phyloP scores from a whole-genome alignment of 2,329 filamentous ascomycete species.

The Dichotomopilus funicola region DNA sequence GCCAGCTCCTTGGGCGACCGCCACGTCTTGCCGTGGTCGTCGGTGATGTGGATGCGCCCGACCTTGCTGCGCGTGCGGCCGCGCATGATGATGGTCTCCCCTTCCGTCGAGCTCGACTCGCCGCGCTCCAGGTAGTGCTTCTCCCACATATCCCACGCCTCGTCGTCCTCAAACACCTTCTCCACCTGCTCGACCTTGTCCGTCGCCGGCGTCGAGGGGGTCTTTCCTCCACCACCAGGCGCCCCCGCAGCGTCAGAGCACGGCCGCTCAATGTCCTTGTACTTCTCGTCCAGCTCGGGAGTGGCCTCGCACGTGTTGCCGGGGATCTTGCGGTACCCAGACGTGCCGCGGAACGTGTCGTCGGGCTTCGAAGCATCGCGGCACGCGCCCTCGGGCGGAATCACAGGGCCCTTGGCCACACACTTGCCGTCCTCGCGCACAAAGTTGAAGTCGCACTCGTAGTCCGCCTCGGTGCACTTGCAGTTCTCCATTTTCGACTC shows the following conservation, averaged over 20 bases:
- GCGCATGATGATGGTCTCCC: conserved; percentile 64
- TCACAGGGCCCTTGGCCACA: conserved; percentile 53
- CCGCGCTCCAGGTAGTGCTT: conserved; percentile 75
- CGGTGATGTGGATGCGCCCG: conserved; percentile 63
- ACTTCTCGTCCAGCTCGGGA: conserved; percentile 57
- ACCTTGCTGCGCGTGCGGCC: conserved; percentile 40
- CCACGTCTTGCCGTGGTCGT: conserved; percentile 89
- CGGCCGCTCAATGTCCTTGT: conserved; percentile 64
- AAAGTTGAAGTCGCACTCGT: conserved; percentile 96
- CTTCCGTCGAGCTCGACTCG: conserved; percentile 53
- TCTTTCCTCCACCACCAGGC: conserved; percentile 45
- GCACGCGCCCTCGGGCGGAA: conserved; percentile 66
- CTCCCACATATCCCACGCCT: conserved; percentile 38
- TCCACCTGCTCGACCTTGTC: conserved; percentile 60
- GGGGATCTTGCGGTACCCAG: conserved; percentile 88
- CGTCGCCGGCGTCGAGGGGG: conserved; percentile 48
- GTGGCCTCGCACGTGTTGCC: conserved; percentile 63
- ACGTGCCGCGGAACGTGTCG: conserved; percentile 74
- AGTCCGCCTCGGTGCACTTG: conserved; percentile 76
- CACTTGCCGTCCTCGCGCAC: conserved; percentile 63
- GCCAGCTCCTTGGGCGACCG: conserved; percentile 54
- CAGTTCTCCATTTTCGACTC: conserved; percentile 65
- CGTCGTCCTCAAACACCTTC: conserved; percentile 55
- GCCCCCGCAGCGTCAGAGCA: conserved; percentile 58
- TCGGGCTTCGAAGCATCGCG: conserved; percentile 50